phyloP scores from a whole-genome alignment of 768 basidiomycete species.

The Sistotremastrum suecicum region DNA sequence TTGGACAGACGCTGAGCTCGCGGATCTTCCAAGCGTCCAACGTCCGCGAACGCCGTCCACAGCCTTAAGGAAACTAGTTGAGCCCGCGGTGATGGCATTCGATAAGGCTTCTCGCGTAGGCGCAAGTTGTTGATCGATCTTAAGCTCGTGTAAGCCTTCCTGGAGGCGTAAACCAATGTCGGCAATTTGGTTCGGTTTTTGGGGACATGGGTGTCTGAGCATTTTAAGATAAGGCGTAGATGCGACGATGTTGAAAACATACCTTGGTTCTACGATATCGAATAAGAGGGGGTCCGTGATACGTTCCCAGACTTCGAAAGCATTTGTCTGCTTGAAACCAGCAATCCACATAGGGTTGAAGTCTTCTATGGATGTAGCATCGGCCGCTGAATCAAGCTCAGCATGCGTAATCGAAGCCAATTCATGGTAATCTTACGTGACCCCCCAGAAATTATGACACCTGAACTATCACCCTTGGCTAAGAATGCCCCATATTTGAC shows the following conservation, averaged over 20 bases:
- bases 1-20: constrained; percentile 12
- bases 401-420: constrained; percentile 10
- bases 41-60: constrained; percentile 78
- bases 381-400: constrained; percentile 25
- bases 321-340: constrained; percentile 79
- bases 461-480: constrained; percentile 44
- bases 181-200: constrained; percentile 76
- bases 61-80: constrained; percentile 75
- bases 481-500: constrained; percentile 87
- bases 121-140: constrained; percentile 84
- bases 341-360: constrained; percentile 83
- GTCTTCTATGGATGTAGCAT: constrained; percentile 49
- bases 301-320: constrained; percentile 81
- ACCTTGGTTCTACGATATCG: constrained; percentile 92
- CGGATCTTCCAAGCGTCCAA: constrained; percentile 34
- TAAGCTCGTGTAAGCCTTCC: constrained; percentile 90
- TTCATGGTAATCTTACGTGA: constrained; percentile 21
- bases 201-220: constrained; percentile 80
- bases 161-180: constrained; percentile 86
- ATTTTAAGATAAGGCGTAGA: background rate
- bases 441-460: constrained; percentile 56
- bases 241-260: constrained; percentile 8
- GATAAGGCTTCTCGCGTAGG: constrained; percentile 84
- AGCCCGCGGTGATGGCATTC: constrained; percentile 57
- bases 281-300: constrained; percentile 88